These are phyloP conservation scores for Thraustochytrium aureum DNA, from an alignment of 352 stramenopile genomes.

Conservation along the genomic window DNA sequence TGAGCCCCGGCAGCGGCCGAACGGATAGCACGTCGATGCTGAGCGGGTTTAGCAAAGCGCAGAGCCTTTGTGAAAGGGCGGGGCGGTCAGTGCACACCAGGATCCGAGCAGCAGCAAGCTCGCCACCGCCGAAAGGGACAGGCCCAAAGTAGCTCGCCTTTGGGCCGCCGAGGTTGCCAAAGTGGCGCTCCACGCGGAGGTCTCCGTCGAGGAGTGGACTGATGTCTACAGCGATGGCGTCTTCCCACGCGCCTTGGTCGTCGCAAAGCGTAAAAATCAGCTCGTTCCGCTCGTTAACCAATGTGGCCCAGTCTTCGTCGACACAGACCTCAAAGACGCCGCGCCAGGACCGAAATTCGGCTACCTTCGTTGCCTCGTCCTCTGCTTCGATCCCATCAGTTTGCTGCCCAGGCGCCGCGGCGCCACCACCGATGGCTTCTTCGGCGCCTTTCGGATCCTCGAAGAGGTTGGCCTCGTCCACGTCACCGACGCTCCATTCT, in stretches of 20 bases:
- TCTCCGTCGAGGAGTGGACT: conserved; percentile 29
- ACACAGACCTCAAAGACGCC: background rate
- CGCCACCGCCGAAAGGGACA: background rate
- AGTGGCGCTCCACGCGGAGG: background rate
- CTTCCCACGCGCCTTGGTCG: background rate
- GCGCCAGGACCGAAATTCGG: background rate
- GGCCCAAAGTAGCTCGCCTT: conserved; percentile 3
- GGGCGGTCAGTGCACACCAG: conserved; percentile 64
- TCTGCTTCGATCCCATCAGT: background rate
- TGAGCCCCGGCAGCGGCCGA: conserved; percentile 64
- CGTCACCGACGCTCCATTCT: background rate
- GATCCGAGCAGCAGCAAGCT: conserved; percentile 48
- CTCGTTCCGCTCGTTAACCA: background rate
- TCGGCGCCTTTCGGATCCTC: background rate
- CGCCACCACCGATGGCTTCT: background rate
- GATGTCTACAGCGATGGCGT: conserved; percentile 1
- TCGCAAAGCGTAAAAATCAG: background rate
- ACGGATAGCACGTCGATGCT: conserved; percentile 64
- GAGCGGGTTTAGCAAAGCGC: conserved; percentile 67
- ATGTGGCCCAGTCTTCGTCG: background rate
- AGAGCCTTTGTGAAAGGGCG: conserved; percentile 61
- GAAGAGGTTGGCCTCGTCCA: background rate
- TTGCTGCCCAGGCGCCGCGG: background rate
- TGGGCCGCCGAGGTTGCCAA: background rate
- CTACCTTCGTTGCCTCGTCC: conserved; percentile 1